These are phyloP conservation scores for Microdochium trichocladiopsis DNA, from an alignment of 2,329 filamentous ascomycete species.

Conservation along the genomic window DNA sequence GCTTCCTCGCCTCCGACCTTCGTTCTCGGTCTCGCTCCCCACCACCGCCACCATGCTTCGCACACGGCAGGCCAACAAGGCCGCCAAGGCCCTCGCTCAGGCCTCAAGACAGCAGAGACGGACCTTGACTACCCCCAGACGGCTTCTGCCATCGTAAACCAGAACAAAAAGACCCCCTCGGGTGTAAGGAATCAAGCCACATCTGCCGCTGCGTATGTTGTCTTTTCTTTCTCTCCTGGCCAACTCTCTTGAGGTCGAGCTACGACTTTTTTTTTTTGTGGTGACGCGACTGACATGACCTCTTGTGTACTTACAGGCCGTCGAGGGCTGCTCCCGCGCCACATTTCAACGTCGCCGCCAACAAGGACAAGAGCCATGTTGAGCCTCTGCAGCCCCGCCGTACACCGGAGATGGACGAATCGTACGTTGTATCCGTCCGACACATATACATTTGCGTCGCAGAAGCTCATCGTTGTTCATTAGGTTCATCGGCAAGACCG, in stretches of 20 bases:
- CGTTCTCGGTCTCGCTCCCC: conserved; percentile 4
- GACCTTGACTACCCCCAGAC: conserved; percentile 31
- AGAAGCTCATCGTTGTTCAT: conserved; percentile 8
- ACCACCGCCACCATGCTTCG: conserved; percentile 36
- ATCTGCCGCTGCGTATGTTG: conserved; percentile 45
- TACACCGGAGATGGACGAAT: conserved; percentile 67
- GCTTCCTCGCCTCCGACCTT: background rate
- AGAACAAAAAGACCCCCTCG: conserved; percentile 30
- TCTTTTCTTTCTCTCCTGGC: conserved; percentile 2
- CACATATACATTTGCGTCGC: conserved; percentile 5
- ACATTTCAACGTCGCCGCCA: conserved; percentile 43
- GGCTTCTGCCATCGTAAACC: conserved; percentile 22
- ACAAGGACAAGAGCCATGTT: conserved; percentile 50
- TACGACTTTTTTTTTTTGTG: conserved; percentile 3
- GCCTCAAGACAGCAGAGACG: conserved; percentile 26
- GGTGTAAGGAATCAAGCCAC: conserved; percentile 42
- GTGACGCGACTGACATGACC: conserved; percentile 17
- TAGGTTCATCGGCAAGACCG: conserved; percentile 88
- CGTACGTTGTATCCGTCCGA: conserved; percentile 45
- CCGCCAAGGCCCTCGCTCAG: conserved; percentile 34
- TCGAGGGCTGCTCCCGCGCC: conserved; percentile 55
- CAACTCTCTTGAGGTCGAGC: conserved; percentile 1
- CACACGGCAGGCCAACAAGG: conserved; percentile 37
- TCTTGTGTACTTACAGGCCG: conserved; percentile 29
- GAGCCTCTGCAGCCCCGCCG: conserved; percentile 59